Percentiles rank a stretch among this genome's conserved stretches.
phyloP scores from a whole-genome alignment of 2,329 filamentous ascomycete genomes.

The Ophiostoma sp. region DNA sequence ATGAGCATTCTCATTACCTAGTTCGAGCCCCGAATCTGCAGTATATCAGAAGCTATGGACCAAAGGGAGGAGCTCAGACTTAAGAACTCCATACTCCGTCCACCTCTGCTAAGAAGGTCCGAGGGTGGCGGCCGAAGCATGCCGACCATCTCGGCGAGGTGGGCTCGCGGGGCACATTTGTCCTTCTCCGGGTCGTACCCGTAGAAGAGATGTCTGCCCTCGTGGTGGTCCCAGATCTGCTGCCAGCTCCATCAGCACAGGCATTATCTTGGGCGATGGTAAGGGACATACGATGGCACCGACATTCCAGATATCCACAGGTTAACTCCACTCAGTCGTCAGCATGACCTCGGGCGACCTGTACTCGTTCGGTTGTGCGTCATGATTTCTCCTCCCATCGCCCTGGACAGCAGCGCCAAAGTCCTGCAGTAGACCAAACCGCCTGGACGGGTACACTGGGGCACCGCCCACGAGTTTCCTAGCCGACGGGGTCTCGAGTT shows the following conservation, averaged over 20 bases:
- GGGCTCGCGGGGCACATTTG: neutral
- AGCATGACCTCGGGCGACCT: constrained; percentile 7
- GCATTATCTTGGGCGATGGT: too few relatives aligned
- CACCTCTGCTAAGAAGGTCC: neutral
- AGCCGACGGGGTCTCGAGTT: constrained; percentile 3
- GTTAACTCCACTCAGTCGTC: neutral
- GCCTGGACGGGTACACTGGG: neutral
- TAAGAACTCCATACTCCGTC: neutral
- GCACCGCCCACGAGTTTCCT: neutral
- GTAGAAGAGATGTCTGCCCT: constrained; percentile 1
- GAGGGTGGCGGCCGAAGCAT: neutral
- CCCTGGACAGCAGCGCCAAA: neutral
- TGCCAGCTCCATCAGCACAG: too few relatives aligned
- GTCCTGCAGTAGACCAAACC: neutral
- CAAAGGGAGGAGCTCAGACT: too few relatives aligned
- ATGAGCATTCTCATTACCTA: neutral
- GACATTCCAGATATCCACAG: constrained; percentile 5
- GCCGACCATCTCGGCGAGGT: neutral
- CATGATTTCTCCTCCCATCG: neutral
- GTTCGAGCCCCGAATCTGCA: neutral
- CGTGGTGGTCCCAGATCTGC: neutral
- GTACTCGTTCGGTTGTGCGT: neutral
- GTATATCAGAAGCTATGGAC: neutral
- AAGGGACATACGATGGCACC: neutral
- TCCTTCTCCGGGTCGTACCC: neutral